Base-by-base conservation (phyloP, 2,329 filamentous ascomycete genomes). In the Diplodia mutila region DNA sequence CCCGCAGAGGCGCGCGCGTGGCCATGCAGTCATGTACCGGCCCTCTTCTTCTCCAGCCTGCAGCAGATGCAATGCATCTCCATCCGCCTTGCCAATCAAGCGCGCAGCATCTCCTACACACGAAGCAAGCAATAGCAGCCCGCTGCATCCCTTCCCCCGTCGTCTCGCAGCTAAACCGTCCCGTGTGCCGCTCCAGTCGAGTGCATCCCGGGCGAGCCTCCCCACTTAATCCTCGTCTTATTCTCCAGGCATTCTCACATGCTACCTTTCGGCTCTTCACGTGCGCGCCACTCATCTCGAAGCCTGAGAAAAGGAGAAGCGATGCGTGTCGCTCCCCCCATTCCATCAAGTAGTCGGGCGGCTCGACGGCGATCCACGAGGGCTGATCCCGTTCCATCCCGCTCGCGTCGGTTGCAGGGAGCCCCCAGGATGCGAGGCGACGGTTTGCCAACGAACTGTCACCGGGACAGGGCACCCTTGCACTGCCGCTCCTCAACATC, bases 361-460 rank as follows among this genome's bases (percentile, higher is more conserved):
- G 59, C 59, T 63, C 46, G 59, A 25, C 46, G 59, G 49, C 37
- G 42, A 46, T 42, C 37, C 16, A 18, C 57, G 39, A 27, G 49
- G 57, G 57, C 39, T 34, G 57, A 61, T 63, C 59, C 59, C 59
- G 46, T 51, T 46, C 59, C 59, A 51, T 63, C 46, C 59, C 59
- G 59, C 25, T 34, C 27, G 27, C 14, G 6, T 23, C 8, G 32
- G 18, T 37, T 42, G 55, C 55, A 61, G 37, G 39, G 39, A n/a
- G 11, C 23, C 25, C 55, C 55, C n/a, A 46, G 7, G 29, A 3
- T 7, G 7, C 7, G 32, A 34, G 32, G 32, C 5, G 8, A 2
- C 32, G 42, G n/a, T 12, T n/a, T 34, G 42, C 59, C n/a, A 12
- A 51, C 37, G 59, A n/a, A 53, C 25, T 18, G 29, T 6, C 29